phyloP scores from a whole-genome alignment of 495 filamentous ascomycete genomes.

The Aspergillus leporis region DNA sequence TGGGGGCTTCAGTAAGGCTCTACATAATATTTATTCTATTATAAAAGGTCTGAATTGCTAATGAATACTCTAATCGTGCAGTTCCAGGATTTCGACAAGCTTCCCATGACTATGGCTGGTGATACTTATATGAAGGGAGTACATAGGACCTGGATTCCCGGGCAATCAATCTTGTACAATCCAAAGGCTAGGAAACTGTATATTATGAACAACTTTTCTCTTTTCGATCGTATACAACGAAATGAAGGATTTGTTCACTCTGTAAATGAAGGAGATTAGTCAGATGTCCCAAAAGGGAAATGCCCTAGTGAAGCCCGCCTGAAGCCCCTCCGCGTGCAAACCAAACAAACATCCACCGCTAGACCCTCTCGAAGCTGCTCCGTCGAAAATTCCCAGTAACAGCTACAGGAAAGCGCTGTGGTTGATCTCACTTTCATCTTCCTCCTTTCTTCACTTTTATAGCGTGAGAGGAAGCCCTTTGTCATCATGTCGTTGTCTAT shows the following conservation, averaged over 20 bases:
- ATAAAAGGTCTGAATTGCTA: neutral
- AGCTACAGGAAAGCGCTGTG: constrained; percentile 31
- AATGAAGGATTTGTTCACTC: too few relatives aligned
- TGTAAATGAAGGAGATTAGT: constrained; percentile 7
- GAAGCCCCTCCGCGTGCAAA: constrained; percentile 44
- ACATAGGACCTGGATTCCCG: neutral
- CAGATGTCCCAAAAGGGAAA: constrained; percentile 12
- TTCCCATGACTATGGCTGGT: constrained; percentile 17
- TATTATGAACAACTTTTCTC: neutral
- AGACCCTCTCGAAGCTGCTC: constrained; percentile 36
- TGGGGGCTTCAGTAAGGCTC: constrained; percentile 33
- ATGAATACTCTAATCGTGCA: constrained; percentile 10
- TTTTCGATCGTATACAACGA: neutral
- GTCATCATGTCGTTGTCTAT: constrained; percentile 89
- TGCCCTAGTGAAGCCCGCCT: constrained; percentile 12
- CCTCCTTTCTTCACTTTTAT: constrained; percentile 27
- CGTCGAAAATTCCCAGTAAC: constrained; percentile 45
- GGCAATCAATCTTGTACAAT: neutral
- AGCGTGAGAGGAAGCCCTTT: constrained; percentile 27
- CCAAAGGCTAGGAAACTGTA: neutral
- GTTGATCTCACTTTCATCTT: constrained; percentile 20
- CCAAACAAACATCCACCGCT: constrained; percentile 43
- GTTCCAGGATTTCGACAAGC: constrained; percentile 39
- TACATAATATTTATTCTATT: neutral
- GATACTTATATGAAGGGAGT: neutral